These are phyloP conservation scores for Rhodotorula glutinis DNA, from an alignment of 1,284 basidiomycete species.

Conservation along the genomic window DNA sequence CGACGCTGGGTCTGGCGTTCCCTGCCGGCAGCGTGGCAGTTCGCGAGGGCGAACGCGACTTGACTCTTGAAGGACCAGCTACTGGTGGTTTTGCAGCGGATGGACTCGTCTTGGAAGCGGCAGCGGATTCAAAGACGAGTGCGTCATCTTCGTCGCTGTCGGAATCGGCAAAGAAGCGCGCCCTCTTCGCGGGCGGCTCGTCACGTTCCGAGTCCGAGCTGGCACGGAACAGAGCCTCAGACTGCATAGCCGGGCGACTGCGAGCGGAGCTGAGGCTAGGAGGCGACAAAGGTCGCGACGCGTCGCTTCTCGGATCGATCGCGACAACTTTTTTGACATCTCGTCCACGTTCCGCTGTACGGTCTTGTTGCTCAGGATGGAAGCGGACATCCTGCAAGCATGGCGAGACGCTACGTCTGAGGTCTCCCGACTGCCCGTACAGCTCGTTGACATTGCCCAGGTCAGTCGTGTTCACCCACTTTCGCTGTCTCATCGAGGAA, in stretches of 20 bases:
- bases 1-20: neutral
- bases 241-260: neutral
- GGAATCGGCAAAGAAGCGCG: constrained; percentile 25
- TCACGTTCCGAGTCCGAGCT: neutral
- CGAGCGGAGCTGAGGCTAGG: neutral
- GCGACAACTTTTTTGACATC: neutral
- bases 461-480: neutral
- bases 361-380: too few relatives aligned
- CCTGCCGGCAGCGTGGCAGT: neutral
- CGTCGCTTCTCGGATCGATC: neutral
- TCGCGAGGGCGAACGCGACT: neutral
- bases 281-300: too few relatives aligned
- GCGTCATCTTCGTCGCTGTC: constrained; percentile 5
- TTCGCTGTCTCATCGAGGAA: too few relatives aligned
- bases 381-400: neutral
- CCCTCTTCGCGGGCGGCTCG: constrained; percentile 1
- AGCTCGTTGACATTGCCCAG: neutral
- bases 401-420: neutral
- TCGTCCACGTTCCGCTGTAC: too few relatives aligned
- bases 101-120: neutral
- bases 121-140: constrained; percentile 1
- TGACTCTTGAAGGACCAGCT: neutral
- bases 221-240: constrained; percentile 1
- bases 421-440: neutral
- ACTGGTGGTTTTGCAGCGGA: neutral